Evolutionary conservation across 2,329 filamentous ascomycete species (phyloP).

Genomic region (Fusarium longipes): DNA sequence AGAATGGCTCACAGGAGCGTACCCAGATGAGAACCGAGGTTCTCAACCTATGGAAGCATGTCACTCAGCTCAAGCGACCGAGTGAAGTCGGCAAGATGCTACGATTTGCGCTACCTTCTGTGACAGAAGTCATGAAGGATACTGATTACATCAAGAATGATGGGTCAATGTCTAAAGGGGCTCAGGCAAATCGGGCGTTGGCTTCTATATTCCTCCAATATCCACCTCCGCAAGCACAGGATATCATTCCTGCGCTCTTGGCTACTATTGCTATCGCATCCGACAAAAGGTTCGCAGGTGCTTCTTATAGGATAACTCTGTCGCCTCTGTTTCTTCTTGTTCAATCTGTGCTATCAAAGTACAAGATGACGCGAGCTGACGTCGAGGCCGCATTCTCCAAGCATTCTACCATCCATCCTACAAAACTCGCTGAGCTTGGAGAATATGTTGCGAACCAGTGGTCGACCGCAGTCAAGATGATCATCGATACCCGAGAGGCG

Average conservation of each 20-base stretch:
- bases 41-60: conserved; percentile 52
- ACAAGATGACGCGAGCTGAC: conserved; percentile 31
- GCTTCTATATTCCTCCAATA: conserved; percentile 50
- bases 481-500: conserved; percentile 14
- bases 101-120: conserved; percentile 49
- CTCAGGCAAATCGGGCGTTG: conserved; percentile 38
- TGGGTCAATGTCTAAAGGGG: not conserved
- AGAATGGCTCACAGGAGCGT: conserved; percentile 28
- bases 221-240: conserved; percentile 36
- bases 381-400: conserved; percentile 37
- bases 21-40: conserved; percentile 46
- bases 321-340: conserved; percentile 49
- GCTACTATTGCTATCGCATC: conserved; percentile 49
- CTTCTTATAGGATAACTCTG: conserved; percentile 24
- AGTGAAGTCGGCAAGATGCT: conserved; percentile 39
- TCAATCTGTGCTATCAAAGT: conserved; percentile 34
- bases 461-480: conserved; percentile 40
- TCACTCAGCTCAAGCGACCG: conserved; percentile 50
- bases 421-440: conserved; percentile 38
- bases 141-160: conserved; percentile 2
- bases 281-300: conserved; percentile 40
- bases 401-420: conserved; percentile 24
- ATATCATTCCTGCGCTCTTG: conserved; percentile 50
- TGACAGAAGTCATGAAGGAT: conserved; percentile 45
- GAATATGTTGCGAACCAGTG: conserved; percentile 49